phyloP scores from a whole-genome alignment of 2,329 filamentous ascomycete genomes.

The Tolypocladium ophioglossoides region DNA sequence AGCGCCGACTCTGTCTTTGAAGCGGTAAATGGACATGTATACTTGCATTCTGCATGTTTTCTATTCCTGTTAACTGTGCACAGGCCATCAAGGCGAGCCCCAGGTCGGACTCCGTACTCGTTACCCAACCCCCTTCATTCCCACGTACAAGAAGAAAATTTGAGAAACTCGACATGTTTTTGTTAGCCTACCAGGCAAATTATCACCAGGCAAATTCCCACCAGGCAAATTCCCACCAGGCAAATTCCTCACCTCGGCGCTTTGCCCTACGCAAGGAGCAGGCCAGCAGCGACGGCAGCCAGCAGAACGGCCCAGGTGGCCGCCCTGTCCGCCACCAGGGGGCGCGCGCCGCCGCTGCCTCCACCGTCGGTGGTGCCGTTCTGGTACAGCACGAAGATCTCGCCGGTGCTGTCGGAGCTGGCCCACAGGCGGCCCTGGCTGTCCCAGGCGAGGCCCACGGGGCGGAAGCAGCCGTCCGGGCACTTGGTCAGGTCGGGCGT shows the following conservation, averaged over 20 bases:
- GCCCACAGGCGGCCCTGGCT: constrained; percentile 46
- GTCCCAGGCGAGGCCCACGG: constrained; percentile 47
- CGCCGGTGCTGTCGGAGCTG: constrained; percentile 51
- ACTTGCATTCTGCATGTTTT: neutral
- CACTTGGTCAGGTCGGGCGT: constrained; percentile 44
- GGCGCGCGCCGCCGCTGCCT: constrained; percentile 1
- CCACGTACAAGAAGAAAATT: neutral
- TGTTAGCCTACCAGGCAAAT: too few relatives aligned
- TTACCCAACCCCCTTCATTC: neutral
- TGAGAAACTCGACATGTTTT: neutral
- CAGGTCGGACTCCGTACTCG: neutral
- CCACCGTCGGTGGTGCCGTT: constrained; percentile 3
- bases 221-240: too few relatives aligned
- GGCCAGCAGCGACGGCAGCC: constrained; percentile 15
- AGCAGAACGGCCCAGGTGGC: constrained; percentile 14
- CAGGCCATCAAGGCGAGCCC: neutral
- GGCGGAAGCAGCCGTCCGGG: constrained; percentile 49
- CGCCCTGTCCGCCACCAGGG: neutral
- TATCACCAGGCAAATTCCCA: too few relatives aligned
- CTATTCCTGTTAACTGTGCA: neutral
- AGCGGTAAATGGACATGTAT: neutral
- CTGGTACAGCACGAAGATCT: constrained; percentile 48
- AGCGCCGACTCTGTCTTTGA: neutral
- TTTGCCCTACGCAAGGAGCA: constrained; percentile 18
- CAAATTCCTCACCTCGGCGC: too few relatives aligned